phyloP scores from a whole-genome alignment of 495 filamentous ascomycete genomes.

The Pseudoneurospora amorphoporcata region DNA sequence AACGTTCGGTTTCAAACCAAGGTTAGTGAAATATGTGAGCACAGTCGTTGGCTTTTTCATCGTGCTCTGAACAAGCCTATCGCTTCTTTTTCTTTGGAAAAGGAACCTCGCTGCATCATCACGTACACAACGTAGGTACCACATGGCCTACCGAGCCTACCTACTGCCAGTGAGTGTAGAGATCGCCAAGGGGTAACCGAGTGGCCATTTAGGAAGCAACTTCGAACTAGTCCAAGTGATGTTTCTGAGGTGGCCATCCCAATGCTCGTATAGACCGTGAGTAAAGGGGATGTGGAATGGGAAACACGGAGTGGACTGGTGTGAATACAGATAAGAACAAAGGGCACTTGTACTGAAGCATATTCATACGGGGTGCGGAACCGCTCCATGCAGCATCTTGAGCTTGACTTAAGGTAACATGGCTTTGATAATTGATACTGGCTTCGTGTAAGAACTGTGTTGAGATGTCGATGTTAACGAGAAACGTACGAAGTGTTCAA shows the following conservation, averaged over 20 bases:
- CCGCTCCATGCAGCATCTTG: not conserved
- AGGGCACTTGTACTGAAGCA: not conserved
- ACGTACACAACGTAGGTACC: not conserved
- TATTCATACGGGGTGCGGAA: not conserved
- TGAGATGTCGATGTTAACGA: not conserved
- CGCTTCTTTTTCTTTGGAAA: not conserved
- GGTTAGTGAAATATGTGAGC: not conserved
- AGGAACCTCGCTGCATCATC: not conserved
- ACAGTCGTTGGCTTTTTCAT: not conserved
- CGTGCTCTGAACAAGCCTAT: not conserved
- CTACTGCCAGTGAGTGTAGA: not conserved
- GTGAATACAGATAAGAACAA: not conserved
- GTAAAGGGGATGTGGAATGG: not conserved
- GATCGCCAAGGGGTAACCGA: not conserved
- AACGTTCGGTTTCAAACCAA: not conserved
- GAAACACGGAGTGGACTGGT: not conserved
- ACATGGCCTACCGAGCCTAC: not conserved
- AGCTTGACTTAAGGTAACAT: not conserved
- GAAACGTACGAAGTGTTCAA: not conserved
- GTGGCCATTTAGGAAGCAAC: not conserved
- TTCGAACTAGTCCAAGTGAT: not conserved
- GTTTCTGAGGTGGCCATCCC: not conserved
- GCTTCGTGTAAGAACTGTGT: not conserved
- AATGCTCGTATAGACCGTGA: not conserved
- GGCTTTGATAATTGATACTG: not conserved